phyloP scores from a whole-genome alignment of 345 rosid species.

The Trapa bicornis region DNA sequence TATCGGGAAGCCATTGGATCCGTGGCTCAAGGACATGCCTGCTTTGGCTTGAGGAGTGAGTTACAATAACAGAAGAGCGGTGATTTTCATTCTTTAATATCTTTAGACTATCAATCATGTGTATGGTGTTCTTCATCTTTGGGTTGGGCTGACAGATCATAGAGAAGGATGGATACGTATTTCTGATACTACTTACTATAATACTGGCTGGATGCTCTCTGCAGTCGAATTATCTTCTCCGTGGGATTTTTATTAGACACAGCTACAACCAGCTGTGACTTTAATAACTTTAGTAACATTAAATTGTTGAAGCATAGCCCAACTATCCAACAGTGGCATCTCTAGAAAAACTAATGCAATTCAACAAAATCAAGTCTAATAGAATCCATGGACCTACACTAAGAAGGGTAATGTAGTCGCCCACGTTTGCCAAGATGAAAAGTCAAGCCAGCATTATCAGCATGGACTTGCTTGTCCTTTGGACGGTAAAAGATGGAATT shows the following conservation, averaged over 20 bases:
- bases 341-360: not conserved
- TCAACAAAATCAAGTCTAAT: not conserved
- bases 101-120: not conserved
- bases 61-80: not conserved
- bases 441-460: slow-evolving; percentile 90
- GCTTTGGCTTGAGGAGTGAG: slow-evolving; percentile 10
- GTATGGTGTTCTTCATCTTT: not conserved
- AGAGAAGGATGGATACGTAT: too few species aligned
- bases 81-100: slow-evolving; percentile 5
- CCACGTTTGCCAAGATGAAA: slow-evolving; percentile 81
- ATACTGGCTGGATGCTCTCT: too few species aligned
- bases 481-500: slow-evolving; percentile 94
- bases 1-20: slow-evolving; percentile 28
- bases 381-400: slow-evolving; percentile 36
- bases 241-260: slow-evolving; percentile 30
- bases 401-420: slow-evolving; percentile 83
- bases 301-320: not conserved
- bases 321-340: not conserved
- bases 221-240: too few species aligned
- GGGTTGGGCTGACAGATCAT: too few species aligned
- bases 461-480: slow-evolving; percentile 95
- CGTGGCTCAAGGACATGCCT: slow-evolving; percentile 22
- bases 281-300: not conserved
- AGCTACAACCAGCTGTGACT: too few species aligned
- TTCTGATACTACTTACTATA: too few species aligned